A percentile compares a stretch with the other conserved stretches of the same genome.
These are phyloP conservation scores for Apiotrichum veenhuisii DNA, from an alignment of 1,284 basidiomycete genomes.

Conservation along the genomic window DNA sequence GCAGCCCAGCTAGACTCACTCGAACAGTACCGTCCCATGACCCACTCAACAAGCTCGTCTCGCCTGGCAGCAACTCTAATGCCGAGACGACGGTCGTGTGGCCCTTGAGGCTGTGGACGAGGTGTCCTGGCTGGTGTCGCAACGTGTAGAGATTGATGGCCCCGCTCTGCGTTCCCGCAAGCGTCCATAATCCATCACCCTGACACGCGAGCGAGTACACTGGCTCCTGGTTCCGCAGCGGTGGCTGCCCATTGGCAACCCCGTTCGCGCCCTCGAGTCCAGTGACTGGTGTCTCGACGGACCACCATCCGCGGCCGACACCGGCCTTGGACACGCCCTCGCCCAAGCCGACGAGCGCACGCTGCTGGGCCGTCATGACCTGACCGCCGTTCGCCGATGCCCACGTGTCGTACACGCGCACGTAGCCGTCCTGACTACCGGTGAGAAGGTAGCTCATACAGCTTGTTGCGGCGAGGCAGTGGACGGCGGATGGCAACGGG, in stretches of 20 bases:
- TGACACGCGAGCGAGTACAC: constrained; percentile 86
- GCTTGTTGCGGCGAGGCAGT: constrained; percentile 75
- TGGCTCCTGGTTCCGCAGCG: constrained; percentile 55
- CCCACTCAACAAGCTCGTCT: constrained; percentile 81
- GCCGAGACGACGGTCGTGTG: constrained; percentile 77
- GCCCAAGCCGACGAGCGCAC: constrained; percentile 81
- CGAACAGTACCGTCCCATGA: constrained; percentile 90
- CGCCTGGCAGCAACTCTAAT: constrained; percentile 71
- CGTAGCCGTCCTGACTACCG: constrained; percentile 88
- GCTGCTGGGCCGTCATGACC: constrained; percentile 82
- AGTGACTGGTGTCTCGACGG: constrained; percentile 36
- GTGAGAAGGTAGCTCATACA: constrained; percentile 87
- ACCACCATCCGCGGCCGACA: constrained; percentile 84
- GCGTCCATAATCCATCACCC: constrained; percentile 81
- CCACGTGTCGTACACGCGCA: constrained; percentile 90
- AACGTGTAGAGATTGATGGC: constrained; percentile 87
- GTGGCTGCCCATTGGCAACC: neutral
- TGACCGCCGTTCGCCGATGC: constrained; percentile 80
- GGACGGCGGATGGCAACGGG: constrained; percentile 80
- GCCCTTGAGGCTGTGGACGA: constrained; percentile 70
- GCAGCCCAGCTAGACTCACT: constrained; percentile 55
- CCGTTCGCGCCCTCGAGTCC: constrained; percentile 28
- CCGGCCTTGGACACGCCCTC: constrained; percentile 89
- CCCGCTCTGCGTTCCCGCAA: constrained; percentile 80
- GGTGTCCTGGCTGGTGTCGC: constrained; percentile 82